These are phyloP conservation scores for Eimeria zaria DNA, from an alignment of 169 alveolate genomes.

Conservation along the genomic window DNA sequence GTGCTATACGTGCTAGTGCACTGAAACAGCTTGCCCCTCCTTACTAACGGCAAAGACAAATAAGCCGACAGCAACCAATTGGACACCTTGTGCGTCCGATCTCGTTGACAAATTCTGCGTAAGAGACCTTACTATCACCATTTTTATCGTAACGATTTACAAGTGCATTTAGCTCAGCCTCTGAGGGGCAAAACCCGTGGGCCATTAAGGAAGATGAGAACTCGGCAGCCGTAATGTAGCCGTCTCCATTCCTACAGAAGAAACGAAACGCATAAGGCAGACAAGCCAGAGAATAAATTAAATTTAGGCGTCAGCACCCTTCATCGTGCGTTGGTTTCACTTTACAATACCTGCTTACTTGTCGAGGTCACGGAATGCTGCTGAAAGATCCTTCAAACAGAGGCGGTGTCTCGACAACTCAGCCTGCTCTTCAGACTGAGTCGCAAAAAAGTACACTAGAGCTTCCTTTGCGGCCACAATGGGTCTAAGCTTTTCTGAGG, in stretches of 20 bases:
- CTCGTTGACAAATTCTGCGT: slow-evolving; percentile 84
- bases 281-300: neutral
- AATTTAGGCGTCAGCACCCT: neutral
- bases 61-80: slow-evolving; percentile 56
- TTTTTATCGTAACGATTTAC: slow-evolving; percentile 77
- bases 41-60: slow-evolving; percentile 54
- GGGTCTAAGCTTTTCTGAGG: neutral
- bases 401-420: slow-evolving; percentile 83
- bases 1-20: neutral
- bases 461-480: neutral
- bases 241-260: slow-evolving; percentile 77
- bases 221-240: slow-evolving; percentile 82
- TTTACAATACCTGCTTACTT: slow-evolving; percentile 64
- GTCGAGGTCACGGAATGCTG: slow-evolving; percentile 80
- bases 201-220: slow-evolving; percentile 68
- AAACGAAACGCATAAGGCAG: neutral
- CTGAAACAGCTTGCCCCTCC: neutral
- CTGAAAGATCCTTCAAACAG: slow-evolving; percentile 76
- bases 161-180: slow-evolving; percentile 75
- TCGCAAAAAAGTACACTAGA: neutral
- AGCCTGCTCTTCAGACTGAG: slow-evolving; percentile 84
- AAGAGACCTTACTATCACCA: slow-evolving; percentile 79
- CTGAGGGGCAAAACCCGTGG: slow-evolving; percentile 78
- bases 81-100: slow-evolving; percentile 83
- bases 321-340: neutral